A percentile compares a stretch with the other conserved stretches of the same genome.
Conservation (phyloP, 228 moss, liverwort and hornwort genomes). For the Sphagnum magellanicum region DNA sequence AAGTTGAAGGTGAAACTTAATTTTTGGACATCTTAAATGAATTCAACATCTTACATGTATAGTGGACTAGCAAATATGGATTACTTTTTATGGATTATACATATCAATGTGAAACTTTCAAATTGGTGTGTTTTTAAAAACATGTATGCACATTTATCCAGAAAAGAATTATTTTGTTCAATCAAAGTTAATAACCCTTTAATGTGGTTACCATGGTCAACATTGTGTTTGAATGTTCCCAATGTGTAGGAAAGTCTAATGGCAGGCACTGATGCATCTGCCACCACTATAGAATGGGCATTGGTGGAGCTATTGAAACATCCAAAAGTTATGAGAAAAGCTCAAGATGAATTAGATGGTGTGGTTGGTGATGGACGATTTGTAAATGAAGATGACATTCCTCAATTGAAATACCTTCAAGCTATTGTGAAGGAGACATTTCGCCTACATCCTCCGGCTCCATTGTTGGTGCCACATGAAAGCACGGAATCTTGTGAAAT, state of each 20-base stretch:
- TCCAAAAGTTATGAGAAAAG: slow-evolving; percentile 1
- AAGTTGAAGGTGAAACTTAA: too few relatives aligned
- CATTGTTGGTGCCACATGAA: not conserved
- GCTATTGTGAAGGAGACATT: slow-evolving; percentile 4
- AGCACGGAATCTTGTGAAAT: not conserved
- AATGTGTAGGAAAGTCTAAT: not conserved
- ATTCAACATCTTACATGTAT: too few relatives aligned
- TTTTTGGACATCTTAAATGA: too few relatives aligned
- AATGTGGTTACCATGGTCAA: too few relatives aligned
- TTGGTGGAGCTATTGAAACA: not conserved
- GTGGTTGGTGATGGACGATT: not conserved
- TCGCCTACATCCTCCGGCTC: slow-evolving; percentile 1
- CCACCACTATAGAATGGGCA: not conserved
- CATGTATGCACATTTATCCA: too few relatives aligned
- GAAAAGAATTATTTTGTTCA: too few relatives aligned
- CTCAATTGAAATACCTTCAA: not conserved
- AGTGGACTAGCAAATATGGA: too few relatives aligned
- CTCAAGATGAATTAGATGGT: not conserved
- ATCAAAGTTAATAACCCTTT: too few relatives aligned
- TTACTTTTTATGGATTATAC: too few relatives aligned
- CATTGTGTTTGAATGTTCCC: too few relatives aligned
- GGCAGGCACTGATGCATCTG: not conserved
- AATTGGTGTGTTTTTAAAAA: too few relatives aligned
- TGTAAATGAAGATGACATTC: slow-evolving; percentile 3
- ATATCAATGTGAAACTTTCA: too few relatives aligned